Evolutionary conservation across 2,329 filamentous ascomycete species (phyloP).

Genomic region (Arachnopeziza araneosa): DNA sequence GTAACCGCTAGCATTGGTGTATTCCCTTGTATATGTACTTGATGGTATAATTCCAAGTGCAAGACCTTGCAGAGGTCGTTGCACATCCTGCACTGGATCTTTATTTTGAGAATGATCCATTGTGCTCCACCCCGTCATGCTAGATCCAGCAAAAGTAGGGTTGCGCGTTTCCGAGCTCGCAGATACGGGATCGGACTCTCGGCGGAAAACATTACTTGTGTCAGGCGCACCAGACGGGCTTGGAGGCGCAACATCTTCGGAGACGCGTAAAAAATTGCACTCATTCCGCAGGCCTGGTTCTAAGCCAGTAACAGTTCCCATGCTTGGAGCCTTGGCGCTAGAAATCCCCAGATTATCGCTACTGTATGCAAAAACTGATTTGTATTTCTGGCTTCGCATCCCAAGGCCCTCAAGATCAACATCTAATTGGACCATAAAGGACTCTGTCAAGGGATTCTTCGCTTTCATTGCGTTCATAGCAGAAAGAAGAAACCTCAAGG

Average conservation of each 20-base stretch:
- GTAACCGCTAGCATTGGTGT: slow-evolving; percentile 32
- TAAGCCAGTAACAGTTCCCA: slow-evolving; percentile 1
- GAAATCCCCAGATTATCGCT: slow-evolving; percentile 29
- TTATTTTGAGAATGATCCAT: slow-evolving; percentile 3
- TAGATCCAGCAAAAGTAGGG: slow-evolving; percentile 7
- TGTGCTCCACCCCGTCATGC: slow-evolving; percentile 16
- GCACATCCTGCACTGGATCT: slow-evolving; percentile 14
- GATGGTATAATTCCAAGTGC: slow-evolving; percentile 12
- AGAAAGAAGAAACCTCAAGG: slow-evolving; percentile 69
- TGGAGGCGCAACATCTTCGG: slow-evolving; percentile 4
- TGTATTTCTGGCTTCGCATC: slow-evolving; percentile 7
- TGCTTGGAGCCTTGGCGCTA: slow-evolving; percentile 14
- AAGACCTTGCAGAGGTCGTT: slow-evolving; percentile 19
- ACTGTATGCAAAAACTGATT: slow-evolving; percentile 41
- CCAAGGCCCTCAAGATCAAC: slow-evolving; percentile 60
- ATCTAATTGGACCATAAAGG: slow-evolving; percentile 78
- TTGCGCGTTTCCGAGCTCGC: slow-evolving; percentile 5
- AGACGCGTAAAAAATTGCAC: slow-evolving; percentile 14
- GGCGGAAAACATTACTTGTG: slow-evolving; percentile 1
- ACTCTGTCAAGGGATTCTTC: slow-evolving; percentile 70
- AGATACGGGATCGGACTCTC: slow-evolving; percentile 9
- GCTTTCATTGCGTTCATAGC: slow-evolving; percentile 73
- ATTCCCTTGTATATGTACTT: slow-evolving; percentile 14
- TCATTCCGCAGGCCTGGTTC: slow-evolving; percentile 6
- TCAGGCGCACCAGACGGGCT: slow-evolving; percentile 4